Evolutionary conservation across 2,329 filamentous ascomycete species (phyloP).

Genomic region (Onygenales sp.): DNA sequence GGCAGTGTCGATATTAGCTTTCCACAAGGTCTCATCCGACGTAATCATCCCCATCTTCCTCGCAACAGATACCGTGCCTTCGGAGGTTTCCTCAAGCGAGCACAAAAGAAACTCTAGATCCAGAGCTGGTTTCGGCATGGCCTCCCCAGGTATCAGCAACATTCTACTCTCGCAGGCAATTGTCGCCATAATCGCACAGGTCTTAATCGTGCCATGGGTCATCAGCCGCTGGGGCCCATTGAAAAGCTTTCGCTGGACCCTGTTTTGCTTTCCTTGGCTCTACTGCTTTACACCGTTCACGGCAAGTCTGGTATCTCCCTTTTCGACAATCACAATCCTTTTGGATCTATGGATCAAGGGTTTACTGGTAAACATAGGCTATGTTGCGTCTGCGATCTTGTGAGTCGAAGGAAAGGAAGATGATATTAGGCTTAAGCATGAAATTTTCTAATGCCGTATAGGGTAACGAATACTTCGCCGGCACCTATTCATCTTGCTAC

Average conservation of each 20-base stretch:
- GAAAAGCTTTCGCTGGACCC: conserved; percentile 1
- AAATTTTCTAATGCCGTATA: neutral
- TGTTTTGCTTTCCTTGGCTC: neutral
- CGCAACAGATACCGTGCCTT: neutral
- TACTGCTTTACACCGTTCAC: neutral
- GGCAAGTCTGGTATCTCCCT: neutral
- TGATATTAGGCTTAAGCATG: too few species aligned
- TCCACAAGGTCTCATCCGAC: conserved; percentile 6
- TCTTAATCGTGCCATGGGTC: conserved; percentile 1
- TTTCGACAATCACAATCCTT: neutral
- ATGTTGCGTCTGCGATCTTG: conserved; percentile 3
- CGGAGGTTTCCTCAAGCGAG: neutral
- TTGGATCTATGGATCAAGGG: conserved; percentile 3
- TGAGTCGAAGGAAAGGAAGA: neutral
- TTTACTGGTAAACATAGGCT: neutral
- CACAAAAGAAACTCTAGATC: neutral
- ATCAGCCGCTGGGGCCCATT: conserved; percentile 3
- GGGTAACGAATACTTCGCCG: conserved; percentile 70
- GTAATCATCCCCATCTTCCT: conserved; percentile 6
- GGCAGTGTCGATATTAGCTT: conserved; percentile 4
- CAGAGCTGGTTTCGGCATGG: conserved; percentile 4
- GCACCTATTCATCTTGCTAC: conserved; percentile 76
- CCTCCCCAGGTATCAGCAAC: conserved; percentile 2
- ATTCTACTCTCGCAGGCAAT: conserved; percentile 5
- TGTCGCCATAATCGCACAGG: conserved; percentile 4